Evolutionary conservation across 805 yeast genomes (phyloP), one percentile per base, ranked within the genome.

Genomic region (Metschnikowia continentalis): DNA sequence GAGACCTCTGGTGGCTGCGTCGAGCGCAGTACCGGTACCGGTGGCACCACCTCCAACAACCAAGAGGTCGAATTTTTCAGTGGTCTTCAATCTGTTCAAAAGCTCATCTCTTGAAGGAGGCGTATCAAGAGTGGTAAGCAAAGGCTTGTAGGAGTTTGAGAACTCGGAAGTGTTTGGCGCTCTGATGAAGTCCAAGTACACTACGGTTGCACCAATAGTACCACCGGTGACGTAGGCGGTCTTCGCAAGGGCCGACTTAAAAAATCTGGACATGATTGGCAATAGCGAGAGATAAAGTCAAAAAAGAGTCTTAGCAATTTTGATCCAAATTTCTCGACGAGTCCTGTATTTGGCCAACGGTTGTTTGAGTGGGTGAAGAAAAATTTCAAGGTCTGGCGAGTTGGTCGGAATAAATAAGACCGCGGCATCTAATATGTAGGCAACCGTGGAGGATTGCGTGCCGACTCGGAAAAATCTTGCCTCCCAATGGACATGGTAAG

Each of bases 1-100:
- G 59, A 90, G 80, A 44, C 97, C 97, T 69, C 98, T 80, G 40
- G 95, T 80, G 30, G 86, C 80, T 35, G 97, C 97, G 70, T 91
- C 98, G 41, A 91, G 74, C 1, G 97, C 97, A 44, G 89, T 81
- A 53, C 97, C 98, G 5, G 96, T 75, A 55, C 98, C 98, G 14
- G 94, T 85, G 37, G 97, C 97, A 66, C 98, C 98, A 59, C 97
- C 97, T 54, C 98, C 98, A 59, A 92, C 83, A 59, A 91, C 77
- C 56, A 91, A 71, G n/a, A 91, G 79, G 66, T 92, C 97, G 62
- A 80, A 84, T 64, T 84, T 78, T 48, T 79, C 68, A 43, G 70
- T 61, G 42, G 51, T 50, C 45, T 61, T 59, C 55, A 54, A 41
- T 17, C 46, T 77, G 4, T 74, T 62, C 46, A 86, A 55, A 53